Evolutionary conservation across 768 basidiomycete genomes (phyloP).

Genomic region (Calvatia gigantea): DNA sequence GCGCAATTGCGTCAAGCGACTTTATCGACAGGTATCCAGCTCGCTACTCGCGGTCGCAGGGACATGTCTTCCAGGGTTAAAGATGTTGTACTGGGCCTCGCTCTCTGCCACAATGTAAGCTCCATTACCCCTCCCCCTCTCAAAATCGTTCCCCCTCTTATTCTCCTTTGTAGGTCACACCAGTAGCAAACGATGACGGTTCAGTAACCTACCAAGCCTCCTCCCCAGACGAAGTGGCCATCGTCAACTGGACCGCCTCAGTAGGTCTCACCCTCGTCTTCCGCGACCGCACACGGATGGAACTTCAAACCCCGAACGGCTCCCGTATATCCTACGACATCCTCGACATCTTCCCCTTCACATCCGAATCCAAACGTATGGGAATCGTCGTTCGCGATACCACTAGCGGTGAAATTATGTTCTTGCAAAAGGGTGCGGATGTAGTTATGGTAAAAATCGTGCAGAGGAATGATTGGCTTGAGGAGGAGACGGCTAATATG

Average conservation of each 20-base stretch:
- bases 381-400: conserved; percentile 90
- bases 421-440: conserved; percentile 96
- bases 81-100: conserved; percentile 90
- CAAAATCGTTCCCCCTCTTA: background rate
- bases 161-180: conserved; percentile 79
- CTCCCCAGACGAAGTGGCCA: conserved; percentile 98
- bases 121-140: background rate
- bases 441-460: conserved; percentile 97
- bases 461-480: conserved; percentile 96
- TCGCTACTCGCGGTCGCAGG: conserved; percentile 83
- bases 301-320: conserved; percentile 71
- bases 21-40: conserved; percentile 68
- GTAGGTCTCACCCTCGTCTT: conserved; percentile 87
- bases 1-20: conserved; percentile 51
- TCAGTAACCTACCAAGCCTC: conserved; percentile 97
- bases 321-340: conserved; percentile 71
- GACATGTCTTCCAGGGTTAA: conserved; percentile 94
- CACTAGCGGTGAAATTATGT: conserved; percentile 73
- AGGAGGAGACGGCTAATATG: conserved; percentile 99
- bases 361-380: conserved; percentile 98
- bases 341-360: conserved; percentile 96
- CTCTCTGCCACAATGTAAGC: conserved; percentile 92
- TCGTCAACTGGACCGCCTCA: conserved; percentile 95
- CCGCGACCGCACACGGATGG: conserved; percentile 90
- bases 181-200: conserved; percentile 92